A percentile compares a stretch with the other conserved stretches of the same genome.
Conservation (phyloP, 805 yeast species). For the Candida patagonica region DNA sequence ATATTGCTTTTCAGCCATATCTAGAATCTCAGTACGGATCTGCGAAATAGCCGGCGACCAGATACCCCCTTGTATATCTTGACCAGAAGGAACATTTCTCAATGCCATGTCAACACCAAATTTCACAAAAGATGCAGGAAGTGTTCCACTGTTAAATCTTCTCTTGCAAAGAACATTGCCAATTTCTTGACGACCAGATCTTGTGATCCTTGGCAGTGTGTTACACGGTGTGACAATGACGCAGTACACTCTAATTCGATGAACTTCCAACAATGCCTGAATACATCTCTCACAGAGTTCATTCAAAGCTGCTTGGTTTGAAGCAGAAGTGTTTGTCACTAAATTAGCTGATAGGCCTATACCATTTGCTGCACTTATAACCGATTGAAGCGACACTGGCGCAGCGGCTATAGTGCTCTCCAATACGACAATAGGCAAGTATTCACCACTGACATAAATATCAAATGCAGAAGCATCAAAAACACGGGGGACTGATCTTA, state of each 20-base stretch:
- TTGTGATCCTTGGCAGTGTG: slow-evolving; percentile 70
- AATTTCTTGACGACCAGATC: slow-evolving; percentile 83
- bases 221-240: slow-evolving; percentile 72
- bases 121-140: slow-evolving; percentile 72
- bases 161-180: slow-evolving; percentile 83
- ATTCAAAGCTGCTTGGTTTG: slow-evolving; percentile 34
- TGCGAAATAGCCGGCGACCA: slow-evolving; percentile 73
- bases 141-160: slow-evolving; percentile 66
- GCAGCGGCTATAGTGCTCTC: slow-evolving; percentile 54
- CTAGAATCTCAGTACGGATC: slow-evolving; percentile 51
- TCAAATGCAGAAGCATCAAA: slow-evolving; percentile 92
- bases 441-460: slow-evolving; percentile 65
- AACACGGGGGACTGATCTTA: slow-evolving; percentile 68
- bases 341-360: background rate
- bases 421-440: slow-evolving; percentile 73
- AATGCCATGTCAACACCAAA: slow-evolving; percentile 61
- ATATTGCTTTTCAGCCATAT: slow-evolving; percentile 56
- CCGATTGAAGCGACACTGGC: slow-evolving; percentile 31
- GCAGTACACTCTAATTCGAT: slow-evolving; percentile 72
- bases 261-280: slow-evolving; percentile 42
- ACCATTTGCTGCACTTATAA: slow-evolving; percentile 14
- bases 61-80: slow-evolving; percentile 69
- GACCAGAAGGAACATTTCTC: slow-evolving; percentile 61
- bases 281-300: slow-evolving; percentile 41
- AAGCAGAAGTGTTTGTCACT: slow-evolving; percentile 1